Evolutionary conservation across 768 basidiomycete species (phyloP).

Genomic region (Calocybe indica): DNA sequence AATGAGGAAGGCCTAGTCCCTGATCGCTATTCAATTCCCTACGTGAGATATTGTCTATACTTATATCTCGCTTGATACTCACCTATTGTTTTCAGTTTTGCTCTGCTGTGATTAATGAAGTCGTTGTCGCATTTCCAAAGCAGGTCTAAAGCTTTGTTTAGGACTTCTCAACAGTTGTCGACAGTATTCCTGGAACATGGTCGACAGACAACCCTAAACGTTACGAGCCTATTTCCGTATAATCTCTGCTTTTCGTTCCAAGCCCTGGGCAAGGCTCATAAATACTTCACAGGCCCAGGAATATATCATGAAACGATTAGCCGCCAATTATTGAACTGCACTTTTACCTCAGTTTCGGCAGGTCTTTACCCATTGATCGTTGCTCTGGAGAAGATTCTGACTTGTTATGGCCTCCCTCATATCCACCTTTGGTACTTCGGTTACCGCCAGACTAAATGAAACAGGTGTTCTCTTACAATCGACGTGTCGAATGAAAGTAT

Average conservation of each 20-base stretch:
- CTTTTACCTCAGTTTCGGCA: neutral
- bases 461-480: too few species aligned
- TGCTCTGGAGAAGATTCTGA: too few species aligned
- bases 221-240: slow-evolving; percentile 40
- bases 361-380: too few species aligned
- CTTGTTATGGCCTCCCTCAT: too few species aligned
- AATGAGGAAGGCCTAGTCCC: slow-evolving; percentile 32
- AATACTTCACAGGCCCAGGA: slow-evolving; percentile 20
- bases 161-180: slow-evolving; percentile 37
- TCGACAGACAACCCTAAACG: slow-evolving; percentile 38
- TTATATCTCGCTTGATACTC: neutral
- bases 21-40: slow-evolving; percentile 58
- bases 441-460: too few species aligned
- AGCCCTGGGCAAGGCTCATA: neutral
- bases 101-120: slow-evolving; percentile 18
- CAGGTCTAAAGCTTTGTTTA: slow-evolving; percentile 12
- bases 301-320: slow-evolving; percentile 34
- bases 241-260: slow-evolving; percentile 4
- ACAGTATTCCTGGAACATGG: slow-evolving; percentile 48
- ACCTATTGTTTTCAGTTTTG: slow-evolving; percentile 20
- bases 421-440: too few species aligned
- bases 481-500: too few species aligned
- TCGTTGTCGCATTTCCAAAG: neutral
- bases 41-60: slow-evolving; percentile 28
- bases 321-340: slow-evolving; percentile 24